A percentile compares a stretch with the other conserved stretches of the same genome.
Conservation (phyloP, 2,329 filamentous ascomycete species). For the Alternaria gaisen region DNA sequence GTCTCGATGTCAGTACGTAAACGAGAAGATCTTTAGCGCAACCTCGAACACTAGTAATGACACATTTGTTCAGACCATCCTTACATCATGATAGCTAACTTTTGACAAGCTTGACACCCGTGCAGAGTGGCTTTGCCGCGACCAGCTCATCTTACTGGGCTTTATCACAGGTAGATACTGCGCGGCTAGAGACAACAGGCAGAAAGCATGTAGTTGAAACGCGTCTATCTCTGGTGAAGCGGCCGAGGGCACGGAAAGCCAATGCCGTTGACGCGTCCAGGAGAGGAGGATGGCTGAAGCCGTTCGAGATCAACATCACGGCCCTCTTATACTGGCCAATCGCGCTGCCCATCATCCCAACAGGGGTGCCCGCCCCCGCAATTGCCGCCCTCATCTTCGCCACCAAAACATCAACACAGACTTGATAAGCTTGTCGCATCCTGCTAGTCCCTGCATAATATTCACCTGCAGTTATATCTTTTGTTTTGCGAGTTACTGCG, state of each 20-base stretch:
- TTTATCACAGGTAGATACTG: neutral
- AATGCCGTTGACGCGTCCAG: slow-evolving; percentile 13
- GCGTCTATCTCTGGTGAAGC: neutral
- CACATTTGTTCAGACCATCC: neutral
- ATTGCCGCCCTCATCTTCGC: slow-evolving; percentile 14
- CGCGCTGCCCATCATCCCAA: neutral
- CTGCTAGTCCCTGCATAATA: slow-evolving; percentile 6
- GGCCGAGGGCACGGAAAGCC: neutral
- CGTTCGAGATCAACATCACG: slow-evolving; percentile 12
- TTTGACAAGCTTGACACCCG: neutral
- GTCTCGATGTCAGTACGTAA: neutral
- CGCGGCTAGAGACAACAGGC: neutral
- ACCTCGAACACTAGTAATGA: neutral
- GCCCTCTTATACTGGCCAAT: slow-evolving; percentile 7
- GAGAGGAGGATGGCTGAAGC: slow-evolving; percentile 1
- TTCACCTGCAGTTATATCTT: slow-evolving; percentile 2
- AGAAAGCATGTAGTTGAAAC: neutral
- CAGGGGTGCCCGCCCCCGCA: slow-evolving; percentile 12
- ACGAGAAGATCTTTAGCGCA: neutral
- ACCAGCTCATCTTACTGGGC: neutral
- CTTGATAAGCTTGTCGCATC: slow-evolving; percentile 12
- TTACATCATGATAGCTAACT: neutral
- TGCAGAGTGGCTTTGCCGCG: neutral
- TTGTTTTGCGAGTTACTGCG: neutral
- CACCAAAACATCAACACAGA: slow-evolving; percentile 10